These are phyloP conservation scores for Pezicula neosporulosa DNA, from an alignment of 2,329 filamentous ascomycete species.

Conservation along the genomic window DNA sequence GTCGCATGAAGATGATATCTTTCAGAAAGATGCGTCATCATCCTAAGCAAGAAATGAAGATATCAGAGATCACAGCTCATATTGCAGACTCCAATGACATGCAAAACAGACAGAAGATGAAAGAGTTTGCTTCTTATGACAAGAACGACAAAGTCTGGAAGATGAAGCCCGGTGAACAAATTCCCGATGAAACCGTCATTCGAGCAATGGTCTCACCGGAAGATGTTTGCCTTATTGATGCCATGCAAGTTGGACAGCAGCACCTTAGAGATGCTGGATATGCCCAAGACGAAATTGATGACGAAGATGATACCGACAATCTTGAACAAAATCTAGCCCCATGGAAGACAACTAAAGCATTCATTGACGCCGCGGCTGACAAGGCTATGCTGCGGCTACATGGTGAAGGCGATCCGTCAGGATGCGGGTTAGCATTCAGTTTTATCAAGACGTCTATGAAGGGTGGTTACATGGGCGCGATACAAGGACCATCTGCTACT, in stretches of 20 bases:
- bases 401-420: slow-evolving; percentile 91
- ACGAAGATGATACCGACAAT: slow-evolving; percentile 54
- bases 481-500: slow-evolving; percentile 62
- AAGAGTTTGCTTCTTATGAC: slow-evolving; percentile 91
- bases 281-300: slow-evolving; percentile 56
- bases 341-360: slow-evolving; percentile 96
- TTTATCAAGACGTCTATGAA: slow-evolving; percentile 99
- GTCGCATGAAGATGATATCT: slow-evolving; percentile 92
- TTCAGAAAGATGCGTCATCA: slow-evolving; percentile 84
- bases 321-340: slow-evolving; percentile 88
- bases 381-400: slow-evolving; percentile 97
- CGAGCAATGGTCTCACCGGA: slow-evolving; percentile 91
- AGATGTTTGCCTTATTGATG: slow-evolving; percentile 89
- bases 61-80: slow-evolving; percentile 86
- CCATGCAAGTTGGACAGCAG: slow-evolving; percentile 93
- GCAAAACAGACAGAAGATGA: slow-evolving; percentile 93
- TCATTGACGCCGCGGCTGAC: slow-evolving; percentile 86
- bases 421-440: slow-evolving; percentile 89
- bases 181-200: slow-evolving; percentile 78
- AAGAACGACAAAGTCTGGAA: slow-evolving; percentile 84
- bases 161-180: slow-evolving; percentile 65
- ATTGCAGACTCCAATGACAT: slow-evolving; percentile 92
- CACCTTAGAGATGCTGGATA: slow-evolving; percentile 90
- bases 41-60: slow-evolving; percentile 62
- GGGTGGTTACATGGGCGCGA: slow-evolving; percentile 83